Conservation (phyloP, 2,329 filamentous ascomycete species). For the Fusarium abutilonis region DNA sequence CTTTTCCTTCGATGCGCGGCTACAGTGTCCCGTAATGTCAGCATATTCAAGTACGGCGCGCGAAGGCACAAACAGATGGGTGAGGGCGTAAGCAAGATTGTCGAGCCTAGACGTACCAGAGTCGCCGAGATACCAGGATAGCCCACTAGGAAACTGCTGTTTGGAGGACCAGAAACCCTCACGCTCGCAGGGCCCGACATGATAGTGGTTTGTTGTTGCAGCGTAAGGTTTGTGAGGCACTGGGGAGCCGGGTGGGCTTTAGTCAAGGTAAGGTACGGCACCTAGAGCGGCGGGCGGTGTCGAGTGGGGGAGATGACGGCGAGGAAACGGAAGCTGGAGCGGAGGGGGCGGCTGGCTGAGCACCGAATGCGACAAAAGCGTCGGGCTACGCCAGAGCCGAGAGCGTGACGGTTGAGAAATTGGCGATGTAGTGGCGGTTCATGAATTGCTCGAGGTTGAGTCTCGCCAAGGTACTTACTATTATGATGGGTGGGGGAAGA, state of each 20-base stretch:
- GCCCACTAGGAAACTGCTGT: conserved; percentile 95
- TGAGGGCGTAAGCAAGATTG: conserved; percentile 24
- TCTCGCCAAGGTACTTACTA: neutral
- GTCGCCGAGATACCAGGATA: conserved; percentile 99
- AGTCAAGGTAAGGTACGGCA: conserved; percentile 17
- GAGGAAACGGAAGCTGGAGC: conserved; percentile 29
- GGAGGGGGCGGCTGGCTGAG: conserved; percentile 36
- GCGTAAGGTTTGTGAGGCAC: conserved; percentile 27
- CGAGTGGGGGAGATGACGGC: conserved; percentile 39
- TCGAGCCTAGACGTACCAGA: conserved; percentile 71
- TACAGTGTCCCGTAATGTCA: conserved; percentile 52
- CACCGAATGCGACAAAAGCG: conserved; percentile 39
- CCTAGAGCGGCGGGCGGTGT: conserved; percentile 31
- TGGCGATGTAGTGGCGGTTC: conserved; percentile 39
- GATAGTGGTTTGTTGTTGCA: conserved; percentile 30
- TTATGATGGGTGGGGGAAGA: too few relatives aligned
- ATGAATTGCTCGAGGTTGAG: conserved; percentile 28
- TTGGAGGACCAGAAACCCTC: conserved; percentile 95
- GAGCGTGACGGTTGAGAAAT: conserved; percentile 25
- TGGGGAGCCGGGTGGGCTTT: conserved; percentile 8
- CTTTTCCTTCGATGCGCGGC: conserved; percentile 97
- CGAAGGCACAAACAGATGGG: conserved; percentile 3
- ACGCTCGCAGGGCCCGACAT: conserved; percentile 63
- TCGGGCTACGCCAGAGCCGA: conserved; percentile 36
- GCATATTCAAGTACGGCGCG: conserved; percentile 23